These are phyloP conservation scores for Myxozyma vanderwaltii DNA, from an alignment of 805 yeast genomes.

Conservation along the genomic window DNA sequence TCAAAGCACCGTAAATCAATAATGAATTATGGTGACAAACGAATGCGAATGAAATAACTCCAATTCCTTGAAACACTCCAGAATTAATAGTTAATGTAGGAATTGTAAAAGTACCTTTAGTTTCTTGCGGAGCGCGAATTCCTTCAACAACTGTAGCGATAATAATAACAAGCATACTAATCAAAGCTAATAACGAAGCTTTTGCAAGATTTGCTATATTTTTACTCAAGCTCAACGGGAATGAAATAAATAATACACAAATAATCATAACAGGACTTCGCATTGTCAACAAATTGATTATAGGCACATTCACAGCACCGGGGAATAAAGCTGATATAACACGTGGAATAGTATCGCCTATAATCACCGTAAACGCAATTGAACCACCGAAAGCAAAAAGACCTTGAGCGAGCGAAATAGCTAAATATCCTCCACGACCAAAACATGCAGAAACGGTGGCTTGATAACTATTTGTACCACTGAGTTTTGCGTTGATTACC, in stretches of 20 bases:
- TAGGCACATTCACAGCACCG: constrained; percentile 38
- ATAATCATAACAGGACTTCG: constrained; percentile 71
- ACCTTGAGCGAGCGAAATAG: constrained; percentile 75
- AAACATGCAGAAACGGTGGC: constrained; percentile 79
- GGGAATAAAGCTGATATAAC: constrained; percentile 72
- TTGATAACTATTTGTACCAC: constrained; percentile 78
- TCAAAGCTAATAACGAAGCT: constrained; percentile 81
- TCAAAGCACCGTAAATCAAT: constrained; percentile 82
- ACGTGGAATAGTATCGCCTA: constrained; percentile 94
- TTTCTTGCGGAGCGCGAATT: constrained; percentile 50
- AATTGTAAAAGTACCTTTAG: constrained; percentile 45
- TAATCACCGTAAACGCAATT: constrained; percentile 89
- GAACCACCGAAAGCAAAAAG: constrained; percentile 93
- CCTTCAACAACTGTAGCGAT: constrained; percentile 72
- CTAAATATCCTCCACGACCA: constrained; percentile 68
- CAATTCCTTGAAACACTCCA: constrained; percentile 81
- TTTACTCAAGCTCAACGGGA: constrained; percentile 76
- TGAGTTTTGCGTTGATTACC: constrained; percentile 75
- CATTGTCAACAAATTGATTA: constrained; percentile 58
- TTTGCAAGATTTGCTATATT: constrained; percentile 84
- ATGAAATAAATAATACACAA: constrained; percentile 72
- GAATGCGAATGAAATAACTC: constrained; percentile 92
- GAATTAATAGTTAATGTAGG: constrained; percentile 54
- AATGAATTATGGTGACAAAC: constrained; percentile 96
- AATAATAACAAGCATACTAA: constrained; percentile 82